Percentiles rank a stretch among this genome's conserved stretches.
These are phyloP conservation scores for Byssochlamys sp. DNA, from an alignment of 2,329 filamentous ascomycete species.

Conservation along the genomic window DNA sequence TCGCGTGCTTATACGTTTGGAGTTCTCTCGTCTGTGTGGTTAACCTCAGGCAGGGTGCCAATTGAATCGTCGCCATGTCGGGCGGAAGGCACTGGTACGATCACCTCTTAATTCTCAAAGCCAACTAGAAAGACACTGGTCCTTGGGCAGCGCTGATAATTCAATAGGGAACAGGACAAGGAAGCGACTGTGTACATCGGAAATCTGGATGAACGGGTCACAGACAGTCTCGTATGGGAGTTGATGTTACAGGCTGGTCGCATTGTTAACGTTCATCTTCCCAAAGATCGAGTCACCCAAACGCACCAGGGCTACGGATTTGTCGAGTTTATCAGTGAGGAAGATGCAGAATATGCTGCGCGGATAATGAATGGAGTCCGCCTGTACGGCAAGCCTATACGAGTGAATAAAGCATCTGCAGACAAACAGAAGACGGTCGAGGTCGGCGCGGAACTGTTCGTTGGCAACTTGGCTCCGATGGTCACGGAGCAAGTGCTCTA, in stretches of 20 bases:
- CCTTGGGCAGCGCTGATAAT: conserved; percentile 15
- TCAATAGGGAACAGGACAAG: conserved; percentile 84
- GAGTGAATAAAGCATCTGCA: conserved; percentile 87
- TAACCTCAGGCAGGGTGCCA: neutral
- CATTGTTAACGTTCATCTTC: conserved; percentile 95
- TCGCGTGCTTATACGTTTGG: neutral
- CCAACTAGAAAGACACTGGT: neutral
- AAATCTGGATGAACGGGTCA: conserved; percentile 93
- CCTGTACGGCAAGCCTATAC: conserved; percentile 84
- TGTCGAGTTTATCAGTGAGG: conserved; percentile 91
- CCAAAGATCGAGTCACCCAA: conserved; percentile 94
- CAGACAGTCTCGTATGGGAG: conserved; percentile 86
- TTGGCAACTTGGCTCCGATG: conserved; percentile 89
- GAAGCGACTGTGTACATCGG: conserved; percentile 96
- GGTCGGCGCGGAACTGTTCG: conserved; percentile 91
- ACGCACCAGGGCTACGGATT: conserved; percentile 97
- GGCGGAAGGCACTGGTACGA: conserved; percentile 67
- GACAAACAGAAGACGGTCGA: conserved; percentile 91
- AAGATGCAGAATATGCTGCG: conserved; percentile 92
- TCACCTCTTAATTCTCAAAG: neutral
- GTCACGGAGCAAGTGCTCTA: conserved; percentile 93
- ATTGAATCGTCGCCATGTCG: conserved; percentile 43
- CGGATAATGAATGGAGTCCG: conserved; percentile 94
- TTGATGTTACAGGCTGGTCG: conserved; percentile 96
- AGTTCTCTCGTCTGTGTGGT: neutral